phyloP scores from a whole-genome alignment of 441 rosid species.

The Bruguiera hainesii region DNA sequence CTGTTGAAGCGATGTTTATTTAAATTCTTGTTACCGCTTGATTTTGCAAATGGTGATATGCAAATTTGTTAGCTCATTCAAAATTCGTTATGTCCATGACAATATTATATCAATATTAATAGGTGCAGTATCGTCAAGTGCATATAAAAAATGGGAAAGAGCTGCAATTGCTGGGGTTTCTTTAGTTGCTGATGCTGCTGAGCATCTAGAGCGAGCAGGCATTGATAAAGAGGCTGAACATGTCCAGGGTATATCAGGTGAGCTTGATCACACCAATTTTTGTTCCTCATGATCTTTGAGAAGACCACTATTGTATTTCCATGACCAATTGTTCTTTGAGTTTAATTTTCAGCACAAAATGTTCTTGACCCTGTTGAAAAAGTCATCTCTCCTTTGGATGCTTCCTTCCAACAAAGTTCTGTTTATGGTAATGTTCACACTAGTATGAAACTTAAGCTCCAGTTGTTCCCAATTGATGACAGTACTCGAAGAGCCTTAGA shows the following conservation, averaged over 20 bases:
- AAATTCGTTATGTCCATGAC: background rate
- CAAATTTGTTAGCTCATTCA: background rate
- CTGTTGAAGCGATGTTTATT: too few relatives aligned
- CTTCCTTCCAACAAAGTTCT: constrained; percentile 41
- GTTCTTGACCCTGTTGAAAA: constrained; percentile 41
- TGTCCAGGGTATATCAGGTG: constrained; percentile 40
- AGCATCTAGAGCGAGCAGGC: constrained; percentile 79
- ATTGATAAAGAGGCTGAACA: constrained; percentile 47
- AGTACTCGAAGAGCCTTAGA: constrained; percentile 80
- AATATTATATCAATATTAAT: constrained; percentile 10
- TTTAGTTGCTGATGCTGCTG: constrained; percentile 99
- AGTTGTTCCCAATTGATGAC: constrained; percentile 93
- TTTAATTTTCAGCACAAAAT: constrained; percentile 38
- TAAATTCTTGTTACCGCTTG: background rate
- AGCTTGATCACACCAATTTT: constrained; percentile 21
- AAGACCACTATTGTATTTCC: too few relatives aligned
- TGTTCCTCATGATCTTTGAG: background rate
- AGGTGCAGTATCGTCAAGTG: constrained; percentile 51
- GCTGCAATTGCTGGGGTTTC: constrained; percentile 99
- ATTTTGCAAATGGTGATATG: background rate
- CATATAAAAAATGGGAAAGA: constrained; percentile 93
- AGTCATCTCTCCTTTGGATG: constrained; percentile 34
- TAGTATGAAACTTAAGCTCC: constrained; percentile 81
- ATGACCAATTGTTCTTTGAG: constrained; percentile 17
- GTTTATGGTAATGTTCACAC: constrained; percentile 44